phyloP scores from a whole-genome alignment of 257 asterid genomes.

The Voacanga thouarsii region DNA sequence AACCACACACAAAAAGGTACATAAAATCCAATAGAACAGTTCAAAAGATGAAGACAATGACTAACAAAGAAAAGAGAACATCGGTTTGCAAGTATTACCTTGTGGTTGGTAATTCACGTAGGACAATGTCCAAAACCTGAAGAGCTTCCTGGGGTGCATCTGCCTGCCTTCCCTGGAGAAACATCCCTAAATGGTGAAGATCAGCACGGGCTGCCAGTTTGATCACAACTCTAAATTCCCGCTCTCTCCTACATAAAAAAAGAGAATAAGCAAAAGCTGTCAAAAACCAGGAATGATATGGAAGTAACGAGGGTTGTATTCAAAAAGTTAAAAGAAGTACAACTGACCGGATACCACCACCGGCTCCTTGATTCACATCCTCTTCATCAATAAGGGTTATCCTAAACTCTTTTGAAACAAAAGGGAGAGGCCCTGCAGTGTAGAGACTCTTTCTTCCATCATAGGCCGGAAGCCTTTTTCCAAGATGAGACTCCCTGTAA shows the following conservation, averaged over 20 bases:
- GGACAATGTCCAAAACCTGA: slow-evolving; percentile 89
- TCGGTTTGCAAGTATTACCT: slow-evolving; percentile 29
- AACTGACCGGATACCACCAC: slow-evolving; percentile 45
- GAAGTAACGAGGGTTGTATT: not conserved
- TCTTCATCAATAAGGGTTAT: slow-evolving; percentile 75
- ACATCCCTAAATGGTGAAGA: slow-evolving; percentile 88
- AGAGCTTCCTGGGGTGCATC: slow-evolving; percentile 98
- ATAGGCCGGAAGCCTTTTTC: slow-evolving; percentile 90
- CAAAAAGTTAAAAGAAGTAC: not conserved
- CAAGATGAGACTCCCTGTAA: slow-evolving; percentile 75
- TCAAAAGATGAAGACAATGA: not conserved
- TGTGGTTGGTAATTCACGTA: slow-evolving; percentile 82
- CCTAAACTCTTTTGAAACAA: slow-evolving; percentile 59
- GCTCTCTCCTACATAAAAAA: slow-evolving; percentile 58
- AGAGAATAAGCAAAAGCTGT: not conserved
- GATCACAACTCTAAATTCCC: slow-evolving; percentile 78
- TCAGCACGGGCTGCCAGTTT: slow-evolving; percentile 93
- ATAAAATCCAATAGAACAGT: not conserved
- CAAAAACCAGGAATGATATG: not conserved
- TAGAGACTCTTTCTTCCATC: slow-evolving; percentile 94
- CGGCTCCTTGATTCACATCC: slow-evolving; percentile 48
- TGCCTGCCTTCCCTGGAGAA: slow-evolving; percentile 80
- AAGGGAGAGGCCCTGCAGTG: slow-evolving; percentile 95
- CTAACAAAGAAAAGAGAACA: not conserved
- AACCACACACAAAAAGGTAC: slow-evolving; percentile 9